Evolutionary conservation across 2,329 filamentous ascomycete species (phyloP), one percentile per base, ranked within the genome.

Genomic region (Nigrograna mackinnonii): DNA sequence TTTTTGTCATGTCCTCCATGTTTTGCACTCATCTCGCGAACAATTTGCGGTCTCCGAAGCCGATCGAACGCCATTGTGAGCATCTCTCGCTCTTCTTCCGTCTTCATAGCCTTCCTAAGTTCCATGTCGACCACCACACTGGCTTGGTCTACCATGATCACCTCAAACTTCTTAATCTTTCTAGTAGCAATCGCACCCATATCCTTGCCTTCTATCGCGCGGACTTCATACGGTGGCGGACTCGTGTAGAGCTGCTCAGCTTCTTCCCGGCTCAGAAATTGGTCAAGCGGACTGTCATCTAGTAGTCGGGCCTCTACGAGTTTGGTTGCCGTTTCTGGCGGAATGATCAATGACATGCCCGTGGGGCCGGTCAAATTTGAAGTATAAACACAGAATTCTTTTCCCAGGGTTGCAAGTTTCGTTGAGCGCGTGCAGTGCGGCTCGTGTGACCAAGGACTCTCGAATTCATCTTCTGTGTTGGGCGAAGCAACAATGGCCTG

Each of bases 71-170:
- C 57, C 22, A 22, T 12, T 30, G 32, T 41, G 22, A 60, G 21
- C 28, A 57, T 9, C 22, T 32, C 24, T 24, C 21, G 30, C 2
- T 39, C 38, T 30, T 49, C 37, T 4, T 4, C 13, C 12, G 22
- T 14, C 4, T 7, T 33, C 13, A 53, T 2, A 2, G 32, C 36
- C 22, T 41, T 40, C 16, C 49, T 42, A 2, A 52, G 13, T 4
- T 43, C 34, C 22, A 49, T 17, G 28, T 52, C 54, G 12, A 53
- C 30, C 3, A 55, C 49, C 4, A 60, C 40, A 9, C 34, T 43
- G 13, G 55, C 54, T 17, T 55, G 52, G 32, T 60, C 57, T 4
- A 60, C 28, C 57, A 60, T 60, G 33, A 60, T 48, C 2, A 53
- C 58, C 35, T 59, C 55, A 20, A 41, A 55, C 28, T 49, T 43